phyloP scores from a whole-genome alignment of 1,139 yeast species.

The Yamadazyma atlantica region DNA sequence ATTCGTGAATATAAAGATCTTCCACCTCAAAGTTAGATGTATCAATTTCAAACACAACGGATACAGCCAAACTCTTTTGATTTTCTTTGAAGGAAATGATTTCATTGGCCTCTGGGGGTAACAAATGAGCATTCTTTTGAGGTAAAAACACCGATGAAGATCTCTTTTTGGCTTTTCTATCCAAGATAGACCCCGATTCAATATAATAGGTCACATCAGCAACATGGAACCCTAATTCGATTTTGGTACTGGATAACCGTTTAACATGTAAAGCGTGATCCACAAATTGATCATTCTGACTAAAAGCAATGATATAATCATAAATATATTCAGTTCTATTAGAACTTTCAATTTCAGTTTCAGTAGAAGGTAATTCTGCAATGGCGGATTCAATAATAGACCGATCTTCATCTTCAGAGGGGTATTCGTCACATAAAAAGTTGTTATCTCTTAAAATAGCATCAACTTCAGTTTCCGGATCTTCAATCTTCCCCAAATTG shows the following conservation, averaged over 20 bases:
- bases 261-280: slow-evolving; percentile 84
- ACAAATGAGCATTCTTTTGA: slow-evolving; percentile 68
- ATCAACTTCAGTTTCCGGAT: slow-evolving; percentile 77
- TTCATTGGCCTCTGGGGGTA: slow-evolving; percentile 66
- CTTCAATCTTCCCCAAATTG: slow-evolving; percentile 80
- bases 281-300: slow-evolving; percentile 58
- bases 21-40: slow-evolving; percentile 71
- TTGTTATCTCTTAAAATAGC: slow-evolving; percentile 91
- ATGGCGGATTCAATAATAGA: slow-evolving; percentile 14
- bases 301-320: slow-evolving; percentile 67
- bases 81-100: slow-evolving; percentile 63
- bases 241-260: slow-evolving; percentile 53
- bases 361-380: slow-evolving; percentile 38
- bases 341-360: slow-evolving; percentile 32
- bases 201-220: slow-evolving; percentile 75
- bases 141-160: slow-evolving; percentile 88
- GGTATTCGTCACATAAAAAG: slow-evolving; percentile 84
- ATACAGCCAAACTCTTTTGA: slow-evolving; percentile 65
- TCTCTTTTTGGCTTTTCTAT: slow-evolving; percentile 87
- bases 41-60: slow-evolving; percentile 81
- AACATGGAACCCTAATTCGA: slow-evolving; percentile 78
- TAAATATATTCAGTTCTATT: slow-evolving; percentile 58
- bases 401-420: slow-evolving; percentile 40
- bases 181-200: slow-evolving; percentile 71
- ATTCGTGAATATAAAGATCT: slow-evolving; percentile 76